phyloP scores from a whole-genome alignment of 495 filamentous ascomycete species.

The Cenococcum geophilum region DNA sequence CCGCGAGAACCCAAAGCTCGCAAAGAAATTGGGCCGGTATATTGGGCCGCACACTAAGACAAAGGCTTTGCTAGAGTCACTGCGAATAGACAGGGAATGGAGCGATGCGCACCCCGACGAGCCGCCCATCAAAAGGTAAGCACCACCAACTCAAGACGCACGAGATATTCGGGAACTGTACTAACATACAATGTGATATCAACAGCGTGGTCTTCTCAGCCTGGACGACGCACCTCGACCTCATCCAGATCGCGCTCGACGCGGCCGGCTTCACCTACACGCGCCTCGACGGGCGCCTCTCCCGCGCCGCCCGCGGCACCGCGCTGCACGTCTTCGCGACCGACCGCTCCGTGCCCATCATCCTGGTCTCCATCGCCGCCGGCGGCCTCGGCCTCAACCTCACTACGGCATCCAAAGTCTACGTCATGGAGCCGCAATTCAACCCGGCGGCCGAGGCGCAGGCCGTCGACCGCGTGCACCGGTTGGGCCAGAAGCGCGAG shows the following conservation, averaged over 20 bases:
- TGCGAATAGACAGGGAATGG: conserved; percentile 54
- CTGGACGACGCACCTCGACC: conserved; percentile 90
- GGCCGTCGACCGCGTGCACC: conserved; percentile 88
- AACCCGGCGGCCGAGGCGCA: conserved; percentile 94
- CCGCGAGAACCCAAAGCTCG: conserved; percentile 49
- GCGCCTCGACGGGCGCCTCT: conserved; percentile 88
- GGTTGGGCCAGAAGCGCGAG: conserved; percentile 78
- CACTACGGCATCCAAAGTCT: conserved; percentile 76
- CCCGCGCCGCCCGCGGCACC: conserved; percentile 57
- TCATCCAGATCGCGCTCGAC: conserved; percentile 80
- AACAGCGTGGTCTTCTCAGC: conserved; percentile 82
- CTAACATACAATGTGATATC: conserved; percentile 1
- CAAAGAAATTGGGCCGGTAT: conserved; percentile 62
- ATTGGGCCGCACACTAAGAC: conserved; percentile 88
- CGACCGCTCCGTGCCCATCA: conserved; percentile 64
- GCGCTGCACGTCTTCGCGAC: conserved; percentile 72
- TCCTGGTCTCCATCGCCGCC: conserved; percentile 86
- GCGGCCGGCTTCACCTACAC: conserved; percentile 59
- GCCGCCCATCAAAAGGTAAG: conserved; percentile 61
- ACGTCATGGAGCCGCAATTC: conserved; percentile 97
- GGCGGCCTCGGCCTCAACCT: conserved; percentile 91
- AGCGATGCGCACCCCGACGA: conserved; percentile 53
- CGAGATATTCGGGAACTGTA: not conserved
- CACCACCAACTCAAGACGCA: not conserved
- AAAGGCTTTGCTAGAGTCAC: conserved; percentile 61